A percentile compares a stretch with the other conserved stretches of the same genome.
Conservation (phyloP, 306 rosid genomes). For the Fragaria nilgerrensis region DNA sequence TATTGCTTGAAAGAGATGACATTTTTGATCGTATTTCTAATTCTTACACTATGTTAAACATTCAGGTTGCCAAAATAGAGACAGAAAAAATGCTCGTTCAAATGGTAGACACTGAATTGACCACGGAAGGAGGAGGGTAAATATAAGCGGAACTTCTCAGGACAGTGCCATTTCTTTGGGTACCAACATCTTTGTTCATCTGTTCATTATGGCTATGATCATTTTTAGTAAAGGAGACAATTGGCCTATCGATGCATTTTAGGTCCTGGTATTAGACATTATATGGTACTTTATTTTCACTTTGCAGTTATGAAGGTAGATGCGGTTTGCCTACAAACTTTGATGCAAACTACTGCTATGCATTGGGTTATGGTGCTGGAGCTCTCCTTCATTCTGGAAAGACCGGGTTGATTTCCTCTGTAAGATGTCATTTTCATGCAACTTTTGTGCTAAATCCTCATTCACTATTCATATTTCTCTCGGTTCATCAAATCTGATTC, state of each 20-base stretch:
- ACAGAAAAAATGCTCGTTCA: slow-evolving; percentile 92
- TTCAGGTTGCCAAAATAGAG: slow-evolving; percentile 86
- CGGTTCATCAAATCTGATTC: background rate
- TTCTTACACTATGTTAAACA: slow-evolving; percentile 12
- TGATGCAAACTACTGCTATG: slow-evolving; percentile 86
- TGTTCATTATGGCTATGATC: background rate
- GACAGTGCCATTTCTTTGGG: slow-evolving; percentile 94
- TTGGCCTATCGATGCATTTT: no score
- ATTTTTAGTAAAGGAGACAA: background rate
- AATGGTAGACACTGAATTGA: slow-evolving; percentile 86
- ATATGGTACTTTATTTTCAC: background rate
- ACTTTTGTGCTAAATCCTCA: background rate
- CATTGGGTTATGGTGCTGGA: slow-evolving; percentile 89
- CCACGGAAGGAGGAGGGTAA: slow-evolving; percentile 57
- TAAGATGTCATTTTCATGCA: slow-evolving; percentile 25
- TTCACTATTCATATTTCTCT: background rate
- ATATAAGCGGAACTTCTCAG: slow-evolving; percentile 52
- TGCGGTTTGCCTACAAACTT: slow-evolving; percentile 92
- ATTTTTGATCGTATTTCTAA: background rate
- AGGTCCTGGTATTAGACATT: background rate
- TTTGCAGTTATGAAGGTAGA: slow-evolving; percentile 83
- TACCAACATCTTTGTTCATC: slow-evolving; percentile 20
- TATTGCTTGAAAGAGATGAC: slow-evolving; percentile 84
- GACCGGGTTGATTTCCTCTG: slow-evolving; percentile 88
- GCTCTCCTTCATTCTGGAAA: slow-evolving; percentile 80